These are phyloP conservation scores for Fraxinus floribunda DNA, from an alignment of 305 asterid species.

Conservation along the genomic window DNA sequence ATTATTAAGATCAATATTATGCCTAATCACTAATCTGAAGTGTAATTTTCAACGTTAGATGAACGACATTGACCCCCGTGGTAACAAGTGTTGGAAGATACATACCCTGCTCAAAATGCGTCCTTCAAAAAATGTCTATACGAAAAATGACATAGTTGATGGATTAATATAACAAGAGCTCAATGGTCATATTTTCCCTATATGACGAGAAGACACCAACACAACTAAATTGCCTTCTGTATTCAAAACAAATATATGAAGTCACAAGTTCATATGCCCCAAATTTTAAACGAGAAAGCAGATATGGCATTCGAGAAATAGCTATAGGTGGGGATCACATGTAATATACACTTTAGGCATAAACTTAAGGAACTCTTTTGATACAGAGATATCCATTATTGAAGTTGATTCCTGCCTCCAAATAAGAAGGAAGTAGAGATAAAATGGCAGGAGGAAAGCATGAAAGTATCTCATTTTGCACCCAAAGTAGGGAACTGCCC, in stretches of 20 bases:
- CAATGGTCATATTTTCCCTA: not conserved
- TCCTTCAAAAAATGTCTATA: too few species aligned
- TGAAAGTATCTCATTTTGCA: slow-evolving; percentile 43
- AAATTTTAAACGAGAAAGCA: not conserved
- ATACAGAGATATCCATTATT: not conserved
- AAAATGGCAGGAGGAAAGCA: not conserved
- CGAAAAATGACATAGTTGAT: not conserved
- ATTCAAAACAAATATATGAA: not conserved
- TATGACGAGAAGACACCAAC: not conserved
- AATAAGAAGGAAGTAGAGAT: not conserved
- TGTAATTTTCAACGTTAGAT: not conserved
- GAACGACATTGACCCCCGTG: not conserved
- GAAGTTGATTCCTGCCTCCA: not conserved
- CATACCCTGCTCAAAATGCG: not conserved
- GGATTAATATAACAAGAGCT: not conserved
- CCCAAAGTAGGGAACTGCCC: slow-evolving; percentile 69
- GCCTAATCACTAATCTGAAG: not conserved
- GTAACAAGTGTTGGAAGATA: not conserved
- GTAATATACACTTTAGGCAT: not conserved
- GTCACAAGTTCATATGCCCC: not conserved
- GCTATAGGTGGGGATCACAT: not conserved
- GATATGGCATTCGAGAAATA: not conserved
- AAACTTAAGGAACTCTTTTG: not conserved
- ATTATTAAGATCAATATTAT: too few species aligned
- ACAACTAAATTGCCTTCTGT: not conserved